Conservation (phyloP, 2,329 filamentous ascomycete genomes). For the Cladosporium velox region DNA sequence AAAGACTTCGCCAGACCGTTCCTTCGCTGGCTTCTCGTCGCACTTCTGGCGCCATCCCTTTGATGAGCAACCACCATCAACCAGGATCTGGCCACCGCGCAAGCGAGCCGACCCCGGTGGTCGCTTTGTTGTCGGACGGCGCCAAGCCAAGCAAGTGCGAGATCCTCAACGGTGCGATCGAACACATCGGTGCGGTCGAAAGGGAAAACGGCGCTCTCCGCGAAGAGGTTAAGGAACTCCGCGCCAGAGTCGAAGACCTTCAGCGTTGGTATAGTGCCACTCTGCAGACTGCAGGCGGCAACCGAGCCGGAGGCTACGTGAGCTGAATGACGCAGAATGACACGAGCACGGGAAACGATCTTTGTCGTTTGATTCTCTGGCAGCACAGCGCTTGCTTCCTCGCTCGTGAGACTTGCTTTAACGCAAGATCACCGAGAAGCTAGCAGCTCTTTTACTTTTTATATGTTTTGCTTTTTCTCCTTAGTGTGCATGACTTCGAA, state of each 20-base stretch:
- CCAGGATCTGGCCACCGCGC: slow-evolving; percentile 23
- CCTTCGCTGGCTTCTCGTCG: slow-evolving; percentile 33
- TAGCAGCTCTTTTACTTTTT: neutral
- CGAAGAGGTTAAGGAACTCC: slow-evolving; percentile 31
- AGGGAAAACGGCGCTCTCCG: slow-evolving; percentile 33
- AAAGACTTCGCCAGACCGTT: slow-evolving; percentile 37
- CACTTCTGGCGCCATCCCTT: slow-evolving; percentile 21
- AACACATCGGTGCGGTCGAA: slow-evolving; percentile 35
- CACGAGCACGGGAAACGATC: neutral
- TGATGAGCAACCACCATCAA: slow-evolving; percentile 14
- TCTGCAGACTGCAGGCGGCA: slow-evolving; percentile 5
- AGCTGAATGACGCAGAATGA: neutral
- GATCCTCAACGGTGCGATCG: slow-evolving; percentile 39
- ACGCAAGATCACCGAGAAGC: neutral
- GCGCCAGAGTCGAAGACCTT: slow-evolving; percentile 32
- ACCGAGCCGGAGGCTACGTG: slow-evolving; percentile 1
- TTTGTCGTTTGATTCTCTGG: neutral
- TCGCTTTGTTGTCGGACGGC: slow-evolving; percentile 25
- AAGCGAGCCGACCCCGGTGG: neutral
- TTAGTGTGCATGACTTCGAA: neutral
- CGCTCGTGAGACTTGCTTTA: neutral
- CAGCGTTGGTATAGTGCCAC: slow-evolving; percentile 30
- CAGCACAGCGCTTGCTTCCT: neutral
- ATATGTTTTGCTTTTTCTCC: neutral
- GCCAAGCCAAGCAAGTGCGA: slow-evolving; percentile 42